A percentile compares a stretch with the other conserved stretches of the same genome.
phyloP scores from a whole-genome alignment of 345 rosid species.

The Pugionium dolabratum region DNA sequence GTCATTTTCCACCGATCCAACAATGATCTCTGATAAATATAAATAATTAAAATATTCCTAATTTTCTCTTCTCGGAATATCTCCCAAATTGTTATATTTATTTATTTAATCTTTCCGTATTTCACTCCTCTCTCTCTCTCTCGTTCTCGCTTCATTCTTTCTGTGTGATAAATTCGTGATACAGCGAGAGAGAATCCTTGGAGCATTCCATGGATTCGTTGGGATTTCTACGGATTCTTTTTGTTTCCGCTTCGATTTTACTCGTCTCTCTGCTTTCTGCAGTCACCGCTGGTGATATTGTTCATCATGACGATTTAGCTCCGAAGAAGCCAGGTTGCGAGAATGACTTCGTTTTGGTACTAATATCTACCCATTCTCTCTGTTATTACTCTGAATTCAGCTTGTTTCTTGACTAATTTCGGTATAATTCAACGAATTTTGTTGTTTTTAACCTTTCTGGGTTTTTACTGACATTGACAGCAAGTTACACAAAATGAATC shows the following conservation, averaged over 20 bases:
- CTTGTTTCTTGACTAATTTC: slow-evolving; percentile 35
- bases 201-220: slow-evolving; percentile 62
- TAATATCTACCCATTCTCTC: slow-evolving; percentile 31
- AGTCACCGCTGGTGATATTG: slow-evolving; percentile 82
- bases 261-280: slow-evolving; percentile 48
- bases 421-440: background rate
- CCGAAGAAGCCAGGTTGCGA: slow-evolving; percentile 99
- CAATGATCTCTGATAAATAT: slow-evolving; percentile 22
- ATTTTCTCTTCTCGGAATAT: slow-evolving; percentile 23
- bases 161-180: slow-evolving; percentile 35
- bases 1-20: slow-evolving; percentile 42
- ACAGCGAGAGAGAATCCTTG: slow-evolving; percentile 38
- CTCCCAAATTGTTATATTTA: background rate
- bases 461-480: background rate
- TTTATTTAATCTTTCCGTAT: slow-evolving; percentile 11
- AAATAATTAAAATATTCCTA: slow-evolving; percentile 19
- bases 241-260: slow-evolving; percentile 45
- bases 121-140: slow-evolving; percentile 28
- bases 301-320: slow-evolving; percentile 80
- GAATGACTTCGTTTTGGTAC: slow-evolving; percentile 95
- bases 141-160: slow-evolving; percentile 7
- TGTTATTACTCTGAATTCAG: slow-evolving; percentile 31
- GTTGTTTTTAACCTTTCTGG: background rate
- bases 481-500: background rate
- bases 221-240: slow-evolving; percentile 41